These are phyloP conservation scores for Amphibolis antarctica DNA, from an alignment of 106 monocot species.

Conservation along the genomic window DNA sequence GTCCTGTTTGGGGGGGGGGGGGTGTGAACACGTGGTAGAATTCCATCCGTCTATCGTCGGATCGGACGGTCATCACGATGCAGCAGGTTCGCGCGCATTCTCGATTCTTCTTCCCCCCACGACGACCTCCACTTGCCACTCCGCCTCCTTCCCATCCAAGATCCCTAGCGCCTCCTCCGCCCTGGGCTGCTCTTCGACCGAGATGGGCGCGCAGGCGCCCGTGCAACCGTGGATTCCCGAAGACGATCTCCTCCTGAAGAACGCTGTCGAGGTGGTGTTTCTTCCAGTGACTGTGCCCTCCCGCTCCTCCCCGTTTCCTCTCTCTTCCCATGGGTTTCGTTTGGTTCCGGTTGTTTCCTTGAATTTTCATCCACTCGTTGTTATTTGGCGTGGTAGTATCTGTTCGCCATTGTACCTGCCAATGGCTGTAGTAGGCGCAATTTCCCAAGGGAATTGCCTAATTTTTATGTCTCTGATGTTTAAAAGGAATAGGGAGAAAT, in stretches of 20 bases:
- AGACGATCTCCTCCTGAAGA: conserved; percentile 73
- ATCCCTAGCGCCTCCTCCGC: not conserved
- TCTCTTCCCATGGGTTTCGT: not conserved
- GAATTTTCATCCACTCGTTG: not conserved
- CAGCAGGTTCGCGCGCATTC: not conserved
- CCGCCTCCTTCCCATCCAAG: not conserved
- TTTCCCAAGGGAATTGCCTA: not conserved
- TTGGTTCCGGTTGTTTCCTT: not conserved
- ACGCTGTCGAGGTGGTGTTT: conserved; percentile 61
- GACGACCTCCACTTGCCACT: not conserved
- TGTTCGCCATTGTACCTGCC: not conserved
- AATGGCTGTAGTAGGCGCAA: not conserved
- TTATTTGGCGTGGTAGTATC: not conserved
- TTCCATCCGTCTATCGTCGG: not conserved
- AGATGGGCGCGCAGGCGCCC: conserved; percentile 44
- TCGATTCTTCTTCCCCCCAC: not conserved
- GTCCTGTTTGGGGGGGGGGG: too few relatives aligned
- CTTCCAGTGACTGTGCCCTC: not conserved
- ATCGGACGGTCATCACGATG: not conserved
- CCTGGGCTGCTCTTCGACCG: not conserved
- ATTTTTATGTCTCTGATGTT: not conserved
- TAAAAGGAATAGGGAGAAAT: too few relatives aligned
- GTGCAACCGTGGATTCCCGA: conserved; percentile 45
- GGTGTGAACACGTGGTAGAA: too few relatives aligned
- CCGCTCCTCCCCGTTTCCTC: not conserved